Evolutionary conservation across 2,329 filamentous ascomycete species (phyloP).

Genomic region (Cordyceps javanica): DNA sequence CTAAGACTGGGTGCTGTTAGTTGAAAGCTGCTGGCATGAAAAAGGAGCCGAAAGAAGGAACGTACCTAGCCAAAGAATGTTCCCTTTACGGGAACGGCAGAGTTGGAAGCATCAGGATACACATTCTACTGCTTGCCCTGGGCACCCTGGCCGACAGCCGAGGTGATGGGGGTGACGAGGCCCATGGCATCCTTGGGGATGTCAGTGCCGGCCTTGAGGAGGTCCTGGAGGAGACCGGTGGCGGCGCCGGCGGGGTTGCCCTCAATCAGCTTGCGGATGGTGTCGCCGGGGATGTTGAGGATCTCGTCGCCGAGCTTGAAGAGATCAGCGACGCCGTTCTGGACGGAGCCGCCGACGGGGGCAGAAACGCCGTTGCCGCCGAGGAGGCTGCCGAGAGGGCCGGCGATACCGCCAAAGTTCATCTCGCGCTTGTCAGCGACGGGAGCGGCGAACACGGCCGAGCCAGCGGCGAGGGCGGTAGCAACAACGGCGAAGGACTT

Average conservation of each 20-base stretch:
- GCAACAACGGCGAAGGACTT: neutral
- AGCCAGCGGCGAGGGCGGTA: neutral
- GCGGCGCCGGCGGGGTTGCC: slow-evolving; percentile 8
- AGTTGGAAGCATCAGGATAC: neutral
- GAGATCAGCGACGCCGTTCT: slow-evolving; percentile 11
- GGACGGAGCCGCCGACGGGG: neutral
- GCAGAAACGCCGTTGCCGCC: neutral
- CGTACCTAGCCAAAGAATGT: neutral
- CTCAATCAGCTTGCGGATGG: neutral
- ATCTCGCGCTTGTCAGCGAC: slow-evolving; percentile 4
- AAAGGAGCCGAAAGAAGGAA: neutral
- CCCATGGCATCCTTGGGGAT: slow-evolving; percentile 7
- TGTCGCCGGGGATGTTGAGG: slow-evolving; percentile 16
- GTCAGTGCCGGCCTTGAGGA: slow-evolving; percentile 3
- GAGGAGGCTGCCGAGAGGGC: slow-evolving; percentile 16
- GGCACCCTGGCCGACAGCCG: too few species aligned
- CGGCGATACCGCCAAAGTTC: slow-evolving; percentile 9
- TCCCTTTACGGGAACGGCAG: neutral
- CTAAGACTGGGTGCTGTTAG: neutral
- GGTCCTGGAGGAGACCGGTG: neutral
- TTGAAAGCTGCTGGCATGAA: neutral
- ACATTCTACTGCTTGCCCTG: too few species aligned
- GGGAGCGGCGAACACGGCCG: slow-evolving; percentile 2
- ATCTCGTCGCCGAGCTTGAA: slow-evolving; percentile 15
- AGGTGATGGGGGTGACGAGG: neutral